Evolutionary conservation across 2,329 filamentous ascomycete genomes (phyloP).

Genomic region (Ramichloridium luteum): DNA sequence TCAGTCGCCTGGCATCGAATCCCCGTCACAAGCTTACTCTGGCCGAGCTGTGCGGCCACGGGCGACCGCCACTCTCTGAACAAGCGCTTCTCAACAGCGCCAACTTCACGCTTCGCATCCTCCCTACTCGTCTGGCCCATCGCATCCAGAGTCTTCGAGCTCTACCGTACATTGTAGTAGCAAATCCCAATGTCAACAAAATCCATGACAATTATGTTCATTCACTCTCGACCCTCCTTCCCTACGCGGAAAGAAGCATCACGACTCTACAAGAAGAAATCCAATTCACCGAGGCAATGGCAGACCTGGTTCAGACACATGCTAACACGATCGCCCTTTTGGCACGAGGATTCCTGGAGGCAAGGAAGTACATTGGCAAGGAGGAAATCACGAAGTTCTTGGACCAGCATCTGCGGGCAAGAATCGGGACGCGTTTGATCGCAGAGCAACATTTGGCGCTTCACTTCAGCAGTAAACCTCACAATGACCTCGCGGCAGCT

Average conservation of each 20-base stretch:
- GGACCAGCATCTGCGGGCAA: constrained; percentile 82
- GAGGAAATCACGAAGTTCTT: constrained; percentile 79
- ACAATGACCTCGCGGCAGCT: constrained; percentile 43
- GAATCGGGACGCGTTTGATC: constrained; percentile 87
- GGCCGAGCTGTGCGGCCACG: constrained; percentile 78
- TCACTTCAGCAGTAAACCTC: constrained; percentile 62
- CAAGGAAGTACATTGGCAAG: constrained; percentile 74
- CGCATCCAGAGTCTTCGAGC: constrained; percentile 88
- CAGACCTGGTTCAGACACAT: constrained; percentile 91
- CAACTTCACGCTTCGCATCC: constrained; percentile 86
- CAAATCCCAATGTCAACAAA: constrained; percentile 86
- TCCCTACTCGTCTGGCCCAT: constrained; percentile 84
- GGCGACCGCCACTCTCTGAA: constrained; percentile 71
- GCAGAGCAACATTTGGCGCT: constrained; percentile 94
- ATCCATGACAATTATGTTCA: constrained; percentile 97
- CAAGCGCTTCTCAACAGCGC: constrained; percentile 75
- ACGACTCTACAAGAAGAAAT: constrained; percentile 75
- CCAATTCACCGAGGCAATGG: constrained; percentile 80
- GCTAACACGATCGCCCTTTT: constrained; percentile 88
- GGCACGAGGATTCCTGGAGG: constrained; percentile 85
- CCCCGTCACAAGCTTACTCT: constrained; percentile 73
- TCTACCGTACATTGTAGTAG: constrained; percentile 92
- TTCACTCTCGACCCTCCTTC: constrained; percentile 78
- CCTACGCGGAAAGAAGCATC: constrained; percentile 63
- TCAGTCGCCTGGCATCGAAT: constrained; percentile 63